Evolutionary conservation across 1,284 basidiomycete genomes (phyloP).

Genomic region (Cutaneotrichosporon dermatis): DNA sequence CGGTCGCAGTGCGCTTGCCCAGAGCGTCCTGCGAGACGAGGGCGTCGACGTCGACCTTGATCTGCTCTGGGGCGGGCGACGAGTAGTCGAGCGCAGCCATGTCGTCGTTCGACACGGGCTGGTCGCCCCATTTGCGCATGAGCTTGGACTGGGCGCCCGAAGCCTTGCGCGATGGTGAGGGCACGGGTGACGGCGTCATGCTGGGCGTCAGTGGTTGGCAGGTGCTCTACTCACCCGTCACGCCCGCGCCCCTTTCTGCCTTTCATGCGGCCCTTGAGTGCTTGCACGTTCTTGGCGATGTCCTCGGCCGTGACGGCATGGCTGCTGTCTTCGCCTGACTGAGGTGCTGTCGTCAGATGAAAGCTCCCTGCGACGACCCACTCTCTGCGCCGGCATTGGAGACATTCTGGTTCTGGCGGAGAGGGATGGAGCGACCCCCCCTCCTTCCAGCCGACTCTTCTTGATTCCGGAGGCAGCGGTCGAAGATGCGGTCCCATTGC

Average conservation of each 20-base stretch:
- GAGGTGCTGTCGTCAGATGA: conserved; percentile 9
- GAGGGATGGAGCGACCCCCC: not conserved
- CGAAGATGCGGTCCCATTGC: conserved; percentile 44
- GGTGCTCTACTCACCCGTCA: conserved; percentile 35
- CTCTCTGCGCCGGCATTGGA: conserved; percentile 1
- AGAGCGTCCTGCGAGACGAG: conserved; percentile 45
- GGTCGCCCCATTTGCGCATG: conserved; percentile 88
- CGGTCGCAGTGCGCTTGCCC: conserved; percentile 69
- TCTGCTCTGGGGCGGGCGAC: conserved; percentile 51
- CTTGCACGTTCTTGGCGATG: conserved; percentile 87
- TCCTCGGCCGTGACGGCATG: conserved; percentile 60
- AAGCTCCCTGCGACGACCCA: not conserved
- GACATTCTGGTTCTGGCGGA: not conserved
- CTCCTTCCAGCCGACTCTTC: conserved; percentile 20
- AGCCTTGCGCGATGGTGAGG: conserved; percentile 31
- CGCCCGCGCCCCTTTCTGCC: conserved; percentile 53
- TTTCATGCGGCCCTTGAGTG: conserved; percentile 71
- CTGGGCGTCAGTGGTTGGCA: too few species aligned
- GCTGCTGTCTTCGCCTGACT: conserved; percentile 21
- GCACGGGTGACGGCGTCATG: conserved; percentile 32
- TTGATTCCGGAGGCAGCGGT: conserved; percentile 39
- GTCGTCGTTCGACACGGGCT: conserved; percentile 69
- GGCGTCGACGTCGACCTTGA: conserved; percentile 46
- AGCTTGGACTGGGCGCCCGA: conserved; percentile 59
- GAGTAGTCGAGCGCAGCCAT: conserved; percentile 85